Conservation (phyloP, 1,139 yeast species). For the Zygoascus hellenicus region DNA sequence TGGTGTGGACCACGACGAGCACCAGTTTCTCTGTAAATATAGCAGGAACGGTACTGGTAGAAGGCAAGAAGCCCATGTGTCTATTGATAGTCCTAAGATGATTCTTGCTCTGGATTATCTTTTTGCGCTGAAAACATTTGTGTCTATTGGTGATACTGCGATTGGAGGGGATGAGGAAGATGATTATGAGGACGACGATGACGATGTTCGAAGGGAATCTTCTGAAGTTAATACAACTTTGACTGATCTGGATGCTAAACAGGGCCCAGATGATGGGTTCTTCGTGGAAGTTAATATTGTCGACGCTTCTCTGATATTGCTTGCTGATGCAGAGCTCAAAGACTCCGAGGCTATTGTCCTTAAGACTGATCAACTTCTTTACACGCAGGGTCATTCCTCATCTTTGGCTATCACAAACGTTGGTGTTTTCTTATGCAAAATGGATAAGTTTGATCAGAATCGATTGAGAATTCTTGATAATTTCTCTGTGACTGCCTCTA, state of each 20-base stretch:
- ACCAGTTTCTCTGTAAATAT: slow-evolving; percentile 64
- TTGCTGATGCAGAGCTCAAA: slow-evolving; percentile 68
- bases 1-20: slow-evolving; percentile 50
- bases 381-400: slow-evolving; percentile 58
- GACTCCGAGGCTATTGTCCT: slow-evolving; percentile 87
- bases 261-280: slow-evolving; percentile 23
- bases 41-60: slow-evolving; percentile 39
- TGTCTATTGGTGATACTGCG: slow-evolving; percentile 38
- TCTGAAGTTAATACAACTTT: slow-evolving; percentile 6
- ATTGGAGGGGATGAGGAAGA: slow-evolving; percentile 13
- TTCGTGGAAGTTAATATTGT: slow-evolving; percentile 63
- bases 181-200: slow-evolving; percentile 14
- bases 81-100: slow-evolving; percentile 74
- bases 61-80: slow-evolving; percentile 50
- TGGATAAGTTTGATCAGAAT: slow-evolving; percentile 58
- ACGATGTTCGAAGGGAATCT: slow-evolving; percentile 4
- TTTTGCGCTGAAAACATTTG: slow-evolving; percentile 65
- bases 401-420: slow-evolving; percentile 70
- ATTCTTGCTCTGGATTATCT: slow-evolving; percentile 82
- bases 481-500: slow-evolving; percentile 69
- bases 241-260: slow-evolving; percentile 15
- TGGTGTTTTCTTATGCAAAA: slow-evolving; percentile 78
- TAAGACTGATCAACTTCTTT: slow-evolving; percentile 70
- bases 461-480: slow-evolving; percentile 79
- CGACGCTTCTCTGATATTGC: slow-evolving; percentile 70